phyloP scores from a whole-genome alignment of 1,139 yeast species.

The Protomyces gravidus region DNA sequence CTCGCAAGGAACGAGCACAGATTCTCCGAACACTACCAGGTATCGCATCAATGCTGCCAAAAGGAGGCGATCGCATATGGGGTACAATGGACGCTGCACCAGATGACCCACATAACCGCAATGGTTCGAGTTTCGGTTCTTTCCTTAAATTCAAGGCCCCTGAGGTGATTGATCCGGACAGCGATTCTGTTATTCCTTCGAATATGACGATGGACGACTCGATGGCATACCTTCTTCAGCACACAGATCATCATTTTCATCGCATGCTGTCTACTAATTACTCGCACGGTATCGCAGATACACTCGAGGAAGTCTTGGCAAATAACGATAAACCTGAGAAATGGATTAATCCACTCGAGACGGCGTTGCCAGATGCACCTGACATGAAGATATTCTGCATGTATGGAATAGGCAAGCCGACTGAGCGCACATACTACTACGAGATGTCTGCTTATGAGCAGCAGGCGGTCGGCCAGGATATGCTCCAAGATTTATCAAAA shows the following conservation, averaged over 20 bases:
- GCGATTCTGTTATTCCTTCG: slow-evolving; percentile 34
- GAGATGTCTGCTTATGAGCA: slow-evolving; percentile 49
- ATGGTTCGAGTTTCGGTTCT: slow-evolving; percentile 59
- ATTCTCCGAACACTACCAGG: slow-evolving; percentile 88
- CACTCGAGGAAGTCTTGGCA: slow-evolving; percentile 52
- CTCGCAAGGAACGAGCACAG: slow-evolving; percentile 80
- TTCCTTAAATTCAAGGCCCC: slow-evolving; percentile 59
- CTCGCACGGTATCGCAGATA: slow-evolving; percentile 69
- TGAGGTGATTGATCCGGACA: slow-evolving; percentile 42
- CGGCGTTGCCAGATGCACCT: slow-evolving; percentile 86
- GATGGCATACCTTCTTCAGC: slow-evolving; percentile 59
- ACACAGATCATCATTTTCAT: slow-evolving; percentile 72
- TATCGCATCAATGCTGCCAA: slow-evolving; percentile 89
- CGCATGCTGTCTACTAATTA: slow-evolving; percentile 47
- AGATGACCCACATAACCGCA: slow-evolving; percentile 39
- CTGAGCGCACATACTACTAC: slow-evolving; percentile 87
- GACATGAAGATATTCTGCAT: slow-evolving; percentile 83
- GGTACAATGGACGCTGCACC: slow-evolving; percentile 52
- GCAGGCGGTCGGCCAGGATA: slow-evolving; percentile 46
- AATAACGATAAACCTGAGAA: slow-evolving; percentile 69
- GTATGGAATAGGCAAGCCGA: slow-evolving; percentile 93
- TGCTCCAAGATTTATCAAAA: slow-evolving; percentile 32
- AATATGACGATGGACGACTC: slow-evolving; percentile 65
- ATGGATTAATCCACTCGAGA: slow-evolving; percentile 93
- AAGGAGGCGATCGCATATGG: slow-evolving; percentile 89